phyloP scores from a whole-genome alignment of 1,139 yeast species.

The Casaregolazyma suthepensis region DNA sequence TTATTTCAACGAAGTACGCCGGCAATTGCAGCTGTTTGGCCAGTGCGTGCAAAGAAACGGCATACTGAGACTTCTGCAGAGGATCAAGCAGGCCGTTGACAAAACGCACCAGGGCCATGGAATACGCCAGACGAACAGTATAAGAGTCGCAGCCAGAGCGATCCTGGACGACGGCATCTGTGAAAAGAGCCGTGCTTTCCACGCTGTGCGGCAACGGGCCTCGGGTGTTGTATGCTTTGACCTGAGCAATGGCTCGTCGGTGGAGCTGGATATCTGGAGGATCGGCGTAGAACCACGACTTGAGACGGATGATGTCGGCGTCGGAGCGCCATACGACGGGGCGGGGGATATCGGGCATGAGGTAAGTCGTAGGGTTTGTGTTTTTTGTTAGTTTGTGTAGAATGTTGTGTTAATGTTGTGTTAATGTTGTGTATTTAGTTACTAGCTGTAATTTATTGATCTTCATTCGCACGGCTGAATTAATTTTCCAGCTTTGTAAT shows the following conservation, averaged over 20 bases:
- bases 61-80: constrained; percentile 69
- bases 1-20: constrained; percentile 74
- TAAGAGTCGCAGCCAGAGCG: constrained; percentile 29
- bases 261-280: background rate
- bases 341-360: constrained; percentile 6
- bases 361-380: no score
- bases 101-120: constrained; percentile 78
- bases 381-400: background rate
- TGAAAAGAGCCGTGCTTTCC: constrained; percentile 61
- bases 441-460: no score
- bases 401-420: no score
- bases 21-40: constrained; percentile 72
- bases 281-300: constrained; percentile 25
- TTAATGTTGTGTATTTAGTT: no score
- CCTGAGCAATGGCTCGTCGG: constrained; percentile 21
- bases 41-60: constrained; percentile 68
- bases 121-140: constrained; percentile 46
- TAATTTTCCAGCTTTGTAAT: background rate
- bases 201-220: constrained; percentile 76
- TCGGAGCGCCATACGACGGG: constrained; percentile 52
- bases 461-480: background rate
- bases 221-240: constrained; percentile 49
- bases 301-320: constrained; percentile 48
- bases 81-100: constrained; percentile 92
- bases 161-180: constrained; percentile 49